Evolutionary conservation across 192 early-diverging fungal species (phyloP), one percentile per base, ranked within the genome.

Genomic region (Coemansia sp.): DNA sequence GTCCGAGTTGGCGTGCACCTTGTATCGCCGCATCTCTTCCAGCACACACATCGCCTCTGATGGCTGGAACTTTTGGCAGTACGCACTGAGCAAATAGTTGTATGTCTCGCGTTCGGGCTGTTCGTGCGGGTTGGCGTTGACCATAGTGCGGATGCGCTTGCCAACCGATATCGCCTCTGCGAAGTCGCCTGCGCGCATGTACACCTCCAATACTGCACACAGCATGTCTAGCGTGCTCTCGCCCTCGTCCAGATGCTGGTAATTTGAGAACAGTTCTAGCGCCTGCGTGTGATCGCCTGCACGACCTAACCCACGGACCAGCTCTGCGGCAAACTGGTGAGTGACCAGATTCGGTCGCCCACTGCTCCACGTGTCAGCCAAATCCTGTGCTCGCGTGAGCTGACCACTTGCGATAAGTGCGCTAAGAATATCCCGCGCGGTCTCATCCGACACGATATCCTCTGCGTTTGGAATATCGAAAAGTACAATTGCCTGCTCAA

Each of bases 21-120:
- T 25, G 61, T 66, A 66, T 34, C 52, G 56, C 50, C 78, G 78
- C 78, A 81, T 81, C 58, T 81, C 78, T 56, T 81, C 78, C 21
- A 81, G 46, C 49, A 75, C 61, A 9, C 61, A 66, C 47, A 81
- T 56, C 4, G 73, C 78, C 34, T 81, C 78, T 11, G 58, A 57
- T 6, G 67, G 49, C 63, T 66, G 50, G n/a, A 44, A 50, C 28
- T 67, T 42, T 21, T 71, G 69, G 51, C 71, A 72, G 48, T 74
- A 75, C 1, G 73, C 78, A 14, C 50, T 64, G 38, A 81, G 55
- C 73, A 81, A 56, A 18, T 34, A 42, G 44, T 71, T 70, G 62
- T 68, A 81, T 11, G 70, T 63, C 8, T 56, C 56, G 21, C 59
- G 68, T 6, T 31, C 55, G 1, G 70, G 74, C 49, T 67, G 31